Base-by-base conservation (phyloP, 345 rosid genomes). In the Jatropha curcas region DNA sequence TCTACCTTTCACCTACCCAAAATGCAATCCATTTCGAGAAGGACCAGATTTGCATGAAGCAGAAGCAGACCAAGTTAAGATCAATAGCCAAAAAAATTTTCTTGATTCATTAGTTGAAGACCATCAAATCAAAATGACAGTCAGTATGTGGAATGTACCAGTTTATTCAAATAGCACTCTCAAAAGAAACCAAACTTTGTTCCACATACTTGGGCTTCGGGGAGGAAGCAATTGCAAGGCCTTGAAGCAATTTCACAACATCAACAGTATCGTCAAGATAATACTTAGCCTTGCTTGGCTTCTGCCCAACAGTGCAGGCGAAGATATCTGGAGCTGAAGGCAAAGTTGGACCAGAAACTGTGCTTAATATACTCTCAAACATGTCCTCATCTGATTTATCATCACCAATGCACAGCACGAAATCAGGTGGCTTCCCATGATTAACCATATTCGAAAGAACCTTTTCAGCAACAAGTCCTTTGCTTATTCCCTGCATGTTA, bases 381-480 rank as follows among this genome's bases (percentile, higher is more conserved):
- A 92, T 92, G 81, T 92, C 98, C 69, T 92, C 96, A 73, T 92
- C 98, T 25, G 96, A 92, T 86, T 86, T 85, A 81, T 93, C 98
- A 72, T 93, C 98, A 33, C 97, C 97, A 68, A 90, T 79, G 71
- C 98, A 93, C 88, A 90, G 82, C 51, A 93, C 92, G 78, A 90
- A 89, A 74, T 90, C 97, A 5, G 94, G 98, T 52, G 89, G 78
- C 48, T 71, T 78, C 2, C 86, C 90, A 5, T 73, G 67, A 35
- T 83, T 79, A n/a, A 84, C 85, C 90, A 89, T 82, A 70, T 64
- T 76, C 57, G 62, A 71, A 43, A 93, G 80, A 31, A 91, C 87
- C 75, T 89, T 89, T 69, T 89, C 89, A 24, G 90, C 90, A 24
- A 89, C 94, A 62, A 85, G 56, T 5, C 98, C 98, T 86, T 91